phyloP scores from a whole-genome alignment of 768 basidiomycete genomes.

The Serendipita vermifera region DNA sequence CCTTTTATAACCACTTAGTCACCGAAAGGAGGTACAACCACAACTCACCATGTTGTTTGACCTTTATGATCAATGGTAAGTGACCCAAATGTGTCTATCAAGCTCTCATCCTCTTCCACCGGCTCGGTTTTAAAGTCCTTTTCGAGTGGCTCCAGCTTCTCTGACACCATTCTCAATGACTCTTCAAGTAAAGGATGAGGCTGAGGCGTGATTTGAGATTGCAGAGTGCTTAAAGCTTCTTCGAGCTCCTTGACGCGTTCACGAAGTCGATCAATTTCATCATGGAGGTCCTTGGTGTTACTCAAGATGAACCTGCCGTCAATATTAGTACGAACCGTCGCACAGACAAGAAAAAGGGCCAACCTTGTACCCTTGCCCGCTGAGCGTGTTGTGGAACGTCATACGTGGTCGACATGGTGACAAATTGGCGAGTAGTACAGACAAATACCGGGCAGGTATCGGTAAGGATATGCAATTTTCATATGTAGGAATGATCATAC shows the following conservation, averaged over 20 bases:
- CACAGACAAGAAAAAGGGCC: too few species aligned
- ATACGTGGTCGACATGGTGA: too few species aligned
- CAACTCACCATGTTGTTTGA: neutral
- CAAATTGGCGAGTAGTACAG: too few species aligned
- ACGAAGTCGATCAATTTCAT: neutral
- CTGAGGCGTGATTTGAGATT: constrained; percentile 1
- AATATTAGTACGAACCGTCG: too few species aligned
- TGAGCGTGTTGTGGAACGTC: too few species aligned
- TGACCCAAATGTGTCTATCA: constrained; percentile 5
- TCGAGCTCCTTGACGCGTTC: neutral
- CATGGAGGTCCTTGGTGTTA: constrained; percentile 4
- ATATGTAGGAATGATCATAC: too few species aligned
- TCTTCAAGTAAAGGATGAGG: constrained; percentile 3
- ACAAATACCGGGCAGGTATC: too few species aligned
- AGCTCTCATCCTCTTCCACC: constrained; percentile 1
- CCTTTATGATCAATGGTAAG: neutral
- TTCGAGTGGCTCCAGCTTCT: neutral
- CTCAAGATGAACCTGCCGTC: neutral
- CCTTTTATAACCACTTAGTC: neutral
- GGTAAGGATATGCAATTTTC: too few species aligned
- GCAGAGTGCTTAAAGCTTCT: neutral
- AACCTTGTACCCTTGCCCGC: neutral
- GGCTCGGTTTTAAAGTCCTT: neutral
- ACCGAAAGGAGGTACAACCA: neutral
- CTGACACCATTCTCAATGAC: neutral